Evolutionary conservation across 208 protist genomes (phyloP).

Genomic region (Wallacemonas sp.): DNA sequence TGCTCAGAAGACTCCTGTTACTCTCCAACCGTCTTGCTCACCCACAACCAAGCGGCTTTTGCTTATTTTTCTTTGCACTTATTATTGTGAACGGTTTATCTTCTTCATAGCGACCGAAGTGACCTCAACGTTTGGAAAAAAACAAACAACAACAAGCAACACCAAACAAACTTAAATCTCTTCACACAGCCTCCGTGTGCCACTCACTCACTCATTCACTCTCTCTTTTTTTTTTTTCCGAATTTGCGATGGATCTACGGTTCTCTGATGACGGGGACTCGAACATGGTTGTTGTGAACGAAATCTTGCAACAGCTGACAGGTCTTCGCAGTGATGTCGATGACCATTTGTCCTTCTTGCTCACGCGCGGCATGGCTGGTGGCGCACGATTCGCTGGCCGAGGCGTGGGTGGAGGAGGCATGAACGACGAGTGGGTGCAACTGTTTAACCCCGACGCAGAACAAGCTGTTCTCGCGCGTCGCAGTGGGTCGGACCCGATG

Average conservation of each 20-base stretch:
- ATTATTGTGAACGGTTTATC: no score
- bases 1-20: no score
- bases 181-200: no score
- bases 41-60: no score
- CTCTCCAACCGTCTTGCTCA: no score
- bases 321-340: conserved; percentile 1
- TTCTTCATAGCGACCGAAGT: no score
- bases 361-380: not conserved
- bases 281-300: not conserved
- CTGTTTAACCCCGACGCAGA: not conserved
- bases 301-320: conserved; percentile 6
- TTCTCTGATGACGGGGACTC: not conserved
- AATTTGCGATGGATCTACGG: conserved; percentile 1
- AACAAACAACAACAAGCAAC: not conserved
- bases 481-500: not conserved
- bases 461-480: not conserved
- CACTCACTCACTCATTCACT: not conserved
- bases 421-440: not conserved
- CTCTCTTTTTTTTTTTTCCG: conserved; percentile 3
- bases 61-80: no score
- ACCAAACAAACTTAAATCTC: not conserved
- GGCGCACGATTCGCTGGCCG: not conserved
- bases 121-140: no score
- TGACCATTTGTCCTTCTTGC: not conserved
- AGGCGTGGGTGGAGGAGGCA: not conserved